phyloP scores from a whole-genome alignment of 2,329 filamentous ascomycete genomes.

The Pseudogymnoascus sp. region DNA sequence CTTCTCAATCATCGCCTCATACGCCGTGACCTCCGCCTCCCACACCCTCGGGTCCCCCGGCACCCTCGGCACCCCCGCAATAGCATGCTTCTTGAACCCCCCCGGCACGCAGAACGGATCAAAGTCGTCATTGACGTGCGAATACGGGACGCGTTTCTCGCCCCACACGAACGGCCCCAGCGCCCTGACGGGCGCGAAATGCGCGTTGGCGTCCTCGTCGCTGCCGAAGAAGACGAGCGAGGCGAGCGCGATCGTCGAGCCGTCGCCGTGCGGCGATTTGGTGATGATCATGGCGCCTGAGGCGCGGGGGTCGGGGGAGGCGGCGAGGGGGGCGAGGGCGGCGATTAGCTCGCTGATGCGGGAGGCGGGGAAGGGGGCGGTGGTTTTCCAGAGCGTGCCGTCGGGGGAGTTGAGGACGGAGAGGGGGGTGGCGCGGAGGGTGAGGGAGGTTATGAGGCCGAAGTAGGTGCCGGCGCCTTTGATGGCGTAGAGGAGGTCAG shows the following conservation, averaged over 20 bases:
- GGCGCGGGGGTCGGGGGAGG: slow-evolving; percentile 15
- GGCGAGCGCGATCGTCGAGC: neutral
- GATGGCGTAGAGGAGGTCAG: slow-evolving; percentile 24
- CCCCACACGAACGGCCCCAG: neutral
- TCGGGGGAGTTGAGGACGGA: slow-evolving; percentile 18
- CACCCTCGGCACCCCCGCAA: neutral
- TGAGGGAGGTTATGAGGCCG: slow-evolving; percentile 25
- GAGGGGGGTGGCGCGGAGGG: slow-evolving; percentile 20
- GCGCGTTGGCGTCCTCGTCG: neutral
- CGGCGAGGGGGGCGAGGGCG: slow-evolving; percentile 19
- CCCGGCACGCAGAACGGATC: neutral
- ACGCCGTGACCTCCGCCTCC: neutral
- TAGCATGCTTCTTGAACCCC: neutral
- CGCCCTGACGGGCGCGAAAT: neutral
- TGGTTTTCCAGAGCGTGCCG: slow-evolving; percentile 23
- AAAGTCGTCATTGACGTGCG: neutral
- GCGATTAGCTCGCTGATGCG: slow-evolving; percentile 22
- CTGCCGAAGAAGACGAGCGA: neutral
- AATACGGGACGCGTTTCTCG: neutral
- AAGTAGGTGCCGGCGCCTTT: slow-evolving; percentile 26
- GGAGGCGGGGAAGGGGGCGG: slow-evolving; percentile 24
- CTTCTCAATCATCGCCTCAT: neutral
- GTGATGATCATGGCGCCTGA: neutral
- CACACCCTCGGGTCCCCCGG: neutral
- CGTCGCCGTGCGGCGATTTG: neutral